phyloP scores from a whole-genome alignment of 345 rosid genomes.

The Gossypium australe region DNA sequence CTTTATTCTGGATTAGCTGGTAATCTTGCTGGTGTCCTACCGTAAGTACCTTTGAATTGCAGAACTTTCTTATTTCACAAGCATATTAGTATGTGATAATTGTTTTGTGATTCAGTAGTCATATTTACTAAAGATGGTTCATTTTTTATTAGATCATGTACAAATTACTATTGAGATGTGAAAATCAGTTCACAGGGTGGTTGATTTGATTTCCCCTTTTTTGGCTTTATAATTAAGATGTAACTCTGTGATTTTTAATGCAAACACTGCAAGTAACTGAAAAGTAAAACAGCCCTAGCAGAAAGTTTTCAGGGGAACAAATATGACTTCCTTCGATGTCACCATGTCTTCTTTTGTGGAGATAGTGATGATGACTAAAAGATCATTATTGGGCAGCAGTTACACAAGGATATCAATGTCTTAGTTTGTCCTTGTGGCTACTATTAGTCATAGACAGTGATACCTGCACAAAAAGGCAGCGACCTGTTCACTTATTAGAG shows the following conservation, averaged over 20 bases:
- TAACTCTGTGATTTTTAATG: neutral
- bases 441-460: neutral
- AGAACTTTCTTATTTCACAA: neutral
- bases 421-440: neutral
- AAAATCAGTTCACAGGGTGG: too few relatives aligned
- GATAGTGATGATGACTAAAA: neutral
- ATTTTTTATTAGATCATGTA: too few relatives aligned
- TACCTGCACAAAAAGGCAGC: neutral
- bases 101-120: neutral
- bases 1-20: slow-evolving; percentile 96
- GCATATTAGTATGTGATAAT: neutral
- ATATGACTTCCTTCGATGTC: neutral
- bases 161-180: neutral
- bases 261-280: neutral
- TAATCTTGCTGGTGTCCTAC: slow-evolving; percentile 88
- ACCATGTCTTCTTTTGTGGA: neutral
- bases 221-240: too few relatives aligned
- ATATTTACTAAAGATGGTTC: neutral
- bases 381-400: neutral
- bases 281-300: neutral
- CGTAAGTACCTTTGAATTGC: slow-evolving; percentile 47
- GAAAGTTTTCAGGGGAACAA: neutral
- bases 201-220: too few relatives aligned
- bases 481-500: neutral
- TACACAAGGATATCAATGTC: neutral